A percentile compares a stretch with the other conserved stretches of the same genome.
Evolutionary conservation across 176 grass and related monocot genomes (phyloP).

Genomic region (Paspalum vaginatum): DNA sequence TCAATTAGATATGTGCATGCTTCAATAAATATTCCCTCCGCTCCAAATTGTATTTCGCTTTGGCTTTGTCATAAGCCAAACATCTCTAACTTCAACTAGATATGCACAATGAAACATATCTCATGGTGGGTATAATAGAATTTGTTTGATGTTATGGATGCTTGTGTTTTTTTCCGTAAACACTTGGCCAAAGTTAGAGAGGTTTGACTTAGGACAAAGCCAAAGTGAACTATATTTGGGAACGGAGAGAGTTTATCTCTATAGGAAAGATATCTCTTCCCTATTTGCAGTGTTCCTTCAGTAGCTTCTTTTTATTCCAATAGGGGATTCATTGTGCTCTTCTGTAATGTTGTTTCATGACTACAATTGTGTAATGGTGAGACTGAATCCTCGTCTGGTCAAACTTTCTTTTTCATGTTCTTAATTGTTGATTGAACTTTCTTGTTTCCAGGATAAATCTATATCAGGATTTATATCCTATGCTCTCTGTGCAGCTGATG

Average conservation of each 20-base stretch:
- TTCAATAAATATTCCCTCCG: neutral
- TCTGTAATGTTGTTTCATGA: neutral
- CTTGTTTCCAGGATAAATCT: conserved; percentile 82
- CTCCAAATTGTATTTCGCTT: too few relatives aligned
- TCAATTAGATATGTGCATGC: neutral
- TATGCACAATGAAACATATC: too few relatives aligned
- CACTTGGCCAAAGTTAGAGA: too few relatives aligned
- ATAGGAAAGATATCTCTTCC: neutral
- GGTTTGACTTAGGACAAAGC: too few relatives aligned
- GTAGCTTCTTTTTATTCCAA: neutral
- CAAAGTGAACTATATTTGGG: too few relatives aligned
- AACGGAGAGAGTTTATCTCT: neutral
- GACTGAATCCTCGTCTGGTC: neutral
- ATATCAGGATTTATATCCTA: conserved; percentile 85
- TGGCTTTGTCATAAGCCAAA: too few relatives aligned
- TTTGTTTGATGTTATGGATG: too few relatives aligned
- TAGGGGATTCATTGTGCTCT: neutral
- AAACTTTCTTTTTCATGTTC: conserved; percentile 8
- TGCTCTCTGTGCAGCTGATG: conserved; percentile 90
- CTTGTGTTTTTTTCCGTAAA: too few relatives aligned
- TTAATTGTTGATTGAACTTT: conserved; percentile 40
- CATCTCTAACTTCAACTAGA: too few relatives aligned
- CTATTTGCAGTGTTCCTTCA: neutral
- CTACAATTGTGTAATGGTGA: neutral
- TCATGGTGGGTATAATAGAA: too few relatives aligned